A percentile compares a stretch with the other conserved stretches of the same genome.
Conservation (phyloP, 129 eudicot genomes). For the Lactuca sativa region DNA sequence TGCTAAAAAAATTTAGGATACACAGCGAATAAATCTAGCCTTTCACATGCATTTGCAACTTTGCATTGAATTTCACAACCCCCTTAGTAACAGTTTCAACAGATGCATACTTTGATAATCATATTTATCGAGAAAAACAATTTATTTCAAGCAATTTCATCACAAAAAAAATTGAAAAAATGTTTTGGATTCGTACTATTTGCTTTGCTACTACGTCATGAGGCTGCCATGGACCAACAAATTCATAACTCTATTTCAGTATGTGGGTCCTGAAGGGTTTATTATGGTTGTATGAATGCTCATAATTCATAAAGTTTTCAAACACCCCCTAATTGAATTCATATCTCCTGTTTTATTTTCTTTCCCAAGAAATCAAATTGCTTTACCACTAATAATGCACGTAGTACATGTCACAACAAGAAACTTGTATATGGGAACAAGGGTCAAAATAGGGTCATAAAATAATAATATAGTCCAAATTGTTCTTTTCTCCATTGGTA, state of each 20-base stretch:
- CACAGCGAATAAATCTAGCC: not conserved
- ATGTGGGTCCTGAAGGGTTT: conserved; percentile 6
- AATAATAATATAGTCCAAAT: too few species aligned
- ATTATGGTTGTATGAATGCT: not conserved
- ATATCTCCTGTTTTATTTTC: not conserved
- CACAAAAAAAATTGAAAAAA: not conserved
- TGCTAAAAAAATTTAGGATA: not conserved
- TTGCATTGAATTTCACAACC: not conserved
- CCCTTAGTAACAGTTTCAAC: not conserved
- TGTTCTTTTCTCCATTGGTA: too few species aligned
- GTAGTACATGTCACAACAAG: not conserved
- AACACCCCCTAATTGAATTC: not conserved
- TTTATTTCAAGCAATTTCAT: not conserved
- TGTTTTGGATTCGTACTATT: not conserved
- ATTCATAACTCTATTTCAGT: not conserved
- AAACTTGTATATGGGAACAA: too few species aligned
- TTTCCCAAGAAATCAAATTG: not conserved
- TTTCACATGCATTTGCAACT: not conserved
- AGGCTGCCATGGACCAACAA: conserved; percentile 15
- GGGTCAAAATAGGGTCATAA: too few species aligned
- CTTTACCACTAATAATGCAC: not conserved
- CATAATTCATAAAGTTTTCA: not conserved
- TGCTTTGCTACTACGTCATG: not conserved
- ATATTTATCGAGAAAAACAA: not conserved
- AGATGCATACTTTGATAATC: not conserved